phyloP scores from a whole-genome alignment of 805 yeast genomes.

The Ogataea pilisensis region DNA sequence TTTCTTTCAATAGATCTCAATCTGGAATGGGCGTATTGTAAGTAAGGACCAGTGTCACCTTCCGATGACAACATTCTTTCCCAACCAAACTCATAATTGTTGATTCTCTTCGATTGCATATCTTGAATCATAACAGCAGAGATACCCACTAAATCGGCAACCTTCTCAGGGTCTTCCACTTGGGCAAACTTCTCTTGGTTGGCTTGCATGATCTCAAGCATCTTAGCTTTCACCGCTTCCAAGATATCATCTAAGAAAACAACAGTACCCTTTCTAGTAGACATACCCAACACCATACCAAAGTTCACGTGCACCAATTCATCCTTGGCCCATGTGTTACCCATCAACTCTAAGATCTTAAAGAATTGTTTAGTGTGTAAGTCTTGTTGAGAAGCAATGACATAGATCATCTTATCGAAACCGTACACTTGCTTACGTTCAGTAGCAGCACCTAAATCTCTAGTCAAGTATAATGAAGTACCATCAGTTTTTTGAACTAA shows the following conservation, averaged over 20 bases:
- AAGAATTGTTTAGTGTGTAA: constrained; percentile 91
- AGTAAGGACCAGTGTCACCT: constrained; percentile 99
- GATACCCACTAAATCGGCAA: constrained; percentile 93
- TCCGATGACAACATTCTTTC: constrained; percentile 96
- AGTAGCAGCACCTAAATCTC: constrained; percentile 96
- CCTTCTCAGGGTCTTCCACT: constrained; percentile 87
- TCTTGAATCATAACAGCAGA: constrained; percentile 99
- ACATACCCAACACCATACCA: constrained; percentile 99
- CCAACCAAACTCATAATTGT: constrained; percentile 97
- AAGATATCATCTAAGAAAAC: constrained; percentile 94
- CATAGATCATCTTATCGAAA: constrained; percentile 95
- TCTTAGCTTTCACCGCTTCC: constrained; percentile 87
- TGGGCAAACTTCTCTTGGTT: constrained; percentile 89
- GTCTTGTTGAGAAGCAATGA: constrained; percentile 95
- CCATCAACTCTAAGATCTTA: constrained; percentile 88
- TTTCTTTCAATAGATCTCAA: constrained; percentile 92
- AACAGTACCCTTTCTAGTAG: constrained; percentile 96
- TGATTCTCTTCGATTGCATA: constrained; percentile 95
- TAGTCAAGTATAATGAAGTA: constrained; percentile 86
- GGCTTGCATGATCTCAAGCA: constrained; percentile 95
- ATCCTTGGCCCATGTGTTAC: constrained; percentile 74
- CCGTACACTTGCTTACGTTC: constrained; percentile 79
- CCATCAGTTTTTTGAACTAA: constrained; percentile 94
- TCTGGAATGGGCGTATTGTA: constrained; percentile 98
- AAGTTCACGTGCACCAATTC: constrained; percentile 77